Evolutionary conservation across 2,329 filamentous ascomycete species (phyloP), one percentile per base, ranked within the genome.

Genomic region (Nemania sp.): DNA sequence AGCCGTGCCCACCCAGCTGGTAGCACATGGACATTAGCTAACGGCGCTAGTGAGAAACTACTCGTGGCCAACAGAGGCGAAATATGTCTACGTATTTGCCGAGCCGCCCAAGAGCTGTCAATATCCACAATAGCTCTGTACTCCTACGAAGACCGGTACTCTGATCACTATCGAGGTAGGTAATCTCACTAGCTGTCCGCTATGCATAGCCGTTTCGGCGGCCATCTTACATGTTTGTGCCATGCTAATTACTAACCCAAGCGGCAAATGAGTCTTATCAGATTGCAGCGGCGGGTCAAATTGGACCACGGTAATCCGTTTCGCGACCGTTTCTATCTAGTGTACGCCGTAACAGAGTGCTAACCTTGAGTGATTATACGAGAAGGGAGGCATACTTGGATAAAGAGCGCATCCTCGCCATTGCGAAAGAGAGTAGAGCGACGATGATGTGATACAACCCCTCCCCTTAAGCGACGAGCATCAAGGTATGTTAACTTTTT

Each of bases 21-120:
- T 35, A 11, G 11, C 11, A 35, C 32, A 35, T 11, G 6, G 32
- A 11, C 11, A 51, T 20, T 10, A 22, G 8, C 20, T 51, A 15
- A 51, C 4, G 11, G 2, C 18, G 15, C 8, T 10, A 24, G 47
- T 4, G 47, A 51, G 7, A 51, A 51, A 27, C 26, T 51, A 10
- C 47, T 51, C 47, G 20, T 51, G 10, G 47, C 47, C 20, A 51
- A 51, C 24, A 18, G 47, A 11, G 47, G 47, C 10, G 47, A 51
- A n/a, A 51, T 51, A 51, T 51, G 47, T 27, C 4, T 51, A 13
- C 47, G 47, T 7, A 51, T 51, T 27, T 51, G 47, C 22, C 47
- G 47, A 11, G 47, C 47, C 27, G 47, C 47, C 7, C 47, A 10
- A 7, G 47, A 51, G 47, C 47, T 51, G 7, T 51, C 47, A 18